Conservation (phyloP, 768 basidiomycete genomes). For the Russula sp. region DNA sequence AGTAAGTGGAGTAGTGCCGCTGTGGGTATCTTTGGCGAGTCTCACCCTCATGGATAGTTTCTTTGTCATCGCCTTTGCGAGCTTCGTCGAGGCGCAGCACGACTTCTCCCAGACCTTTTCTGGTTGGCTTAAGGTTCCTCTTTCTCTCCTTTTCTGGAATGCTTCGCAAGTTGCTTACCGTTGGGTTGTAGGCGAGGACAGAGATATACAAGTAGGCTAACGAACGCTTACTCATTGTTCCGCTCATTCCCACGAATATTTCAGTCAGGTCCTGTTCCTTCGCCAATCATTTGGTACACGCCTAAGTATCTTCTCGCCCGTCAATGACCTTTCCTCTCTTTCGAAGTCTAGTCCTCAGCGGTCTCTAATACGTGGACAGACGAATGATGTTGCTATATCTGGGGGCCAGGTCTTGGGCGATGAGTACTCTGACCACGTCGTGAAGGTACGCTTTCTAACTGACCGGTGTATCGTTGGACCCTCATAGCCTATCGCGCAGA, state of each 20-base stretch:
- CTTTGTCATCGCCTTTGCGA: conserved; percentile 92
- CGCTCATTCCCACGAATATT: conserved; percentile 4
- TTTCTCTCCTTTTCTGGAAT: not conserved
- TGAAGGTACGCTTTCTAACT: conserved; percentile 55
- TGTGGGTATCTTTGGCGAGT: conserved; percentile 7
- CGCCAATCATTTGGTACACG: conserved; percentile 77
- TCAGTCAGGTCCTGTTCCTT: conserved; percentile 81
- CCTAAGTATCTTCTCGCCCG: conserved; percentile 86
- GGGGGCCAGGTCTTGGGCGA: conserved; percentile 90
- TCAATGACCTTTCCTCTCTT: conserved; percentile 80
- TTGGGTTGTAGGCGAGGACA: conserved; percentile 53
- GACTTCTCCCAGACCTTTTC: conserved; percentile 69
- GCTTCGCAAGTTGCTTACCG: not conserved
- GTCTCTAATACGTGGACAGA: conserved; percentile 61
- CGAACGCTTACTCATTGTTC: not conserved
- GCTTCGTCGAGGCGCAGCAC: conserved; percentile 69
- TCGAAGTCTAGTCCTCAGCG: conserved; percentile 66
- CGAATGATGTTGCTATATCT: conserved; percentile 67
- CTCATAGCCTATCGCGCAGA: conserved; percentile 47
- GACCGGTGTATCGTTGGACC: not conserved
- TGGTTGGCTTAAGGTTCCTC: conserved; percentile 75
- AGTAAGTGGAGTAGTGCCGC: conserved; percentile 49
- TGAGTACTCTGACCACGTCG: conserved; percentile 93
- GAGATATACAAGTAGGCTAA: conserved; percentile 90
- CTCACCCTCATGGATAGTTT: conserved; percentile 51